Evolutionary conservation across 2,329 filamentous ascomycete genomes (phyloP), one percentile per base, ranked within the genome.

Genomic region (Aspergillus japonicus): DNA sequence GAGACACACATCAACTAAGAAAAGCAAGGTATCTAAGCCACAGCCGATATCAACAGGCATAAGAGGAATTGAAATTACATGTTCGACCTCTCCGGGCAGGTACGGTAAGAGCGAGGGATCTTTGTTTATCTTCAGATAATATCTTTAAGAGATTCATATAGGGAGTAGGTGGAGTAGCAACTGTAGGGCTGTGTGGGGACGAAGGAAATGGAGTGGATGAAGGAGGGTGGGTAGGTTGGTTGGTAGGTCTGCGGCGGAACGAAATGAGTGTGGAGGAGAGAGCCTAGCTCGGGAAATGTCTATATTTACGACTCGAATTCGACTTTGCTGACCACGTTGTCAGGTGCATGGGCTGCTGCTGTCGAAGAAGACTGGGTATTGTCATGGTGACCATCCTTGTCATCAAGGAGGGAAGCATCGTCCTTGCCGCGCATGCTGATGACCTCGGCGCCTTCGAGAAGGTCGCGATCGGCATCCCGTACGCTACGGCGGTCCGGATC

Each of bases 401-500:
- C 68, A 42, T 71, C 71, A 39, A 71, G 64, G 1, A 72, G 68
- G 12, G 73, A 66, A 11, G 65, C 56, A 5, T 73, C 73, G 24
- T 74, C 71, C 47, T 68, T 71, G 2, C 71, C 69, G 50, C 71
- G 71, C 23, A 78, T 67, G 62, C 70, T 84, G 12, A 84, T 84
- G 0, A 89, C 90, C 71, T 94, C 90, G 2, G 88, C 88, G 0
- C 89, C 90, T 66, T 90, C 88, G 59, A 87, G 80, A 24, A 85
- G 80, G 68, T 89, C 87, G 1, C 83, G 77, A 63, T 89, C 87
- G 11, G 82, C 80, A 14, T 67, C 65, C 51, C 72, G 70, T 24
- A 78, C 69, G 64, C 70, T 84, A 60, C 87, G 81, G 24, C 85
- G 80, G 69, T 89, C 87, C 0, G 83, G 77, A 62, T 89, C 87